Base-by-base conservation (phyloP, 2,329 filamentous ascomycete species). In the Neocatenulostroma microsporum region DNA sequence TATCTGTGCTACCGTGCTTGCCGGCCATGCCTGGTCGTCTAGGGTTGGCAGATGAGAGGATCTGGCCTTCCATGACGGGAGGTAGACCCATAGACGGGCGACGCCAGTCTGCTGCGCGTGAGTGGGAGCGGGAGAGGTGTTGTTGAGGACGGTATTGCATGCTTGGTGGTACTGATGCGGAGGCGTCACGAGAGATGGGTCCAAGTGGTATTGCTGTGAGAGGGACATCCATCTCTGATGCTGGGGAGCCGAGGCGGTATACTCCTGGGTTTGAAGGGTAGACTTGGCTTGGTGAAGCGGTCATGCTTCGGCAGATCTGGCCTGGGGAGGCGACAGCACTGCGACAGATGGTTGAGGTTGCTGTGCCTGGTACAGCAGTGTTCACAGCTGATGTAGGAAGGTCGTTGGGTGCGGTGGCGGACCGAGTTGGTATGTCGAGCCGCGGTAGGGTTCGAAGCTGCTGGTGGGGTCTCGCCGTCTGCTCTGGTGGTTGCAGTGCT, bases 121-220 rank as follows among this genome's bases (percentile, higher is more conserved):
- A 55, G 19, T 53, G 47, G 5, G 55, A 55, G 20, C 54, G 53
- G 17, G 37, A 20, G 23, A 53, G 46, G 8, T 60, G 47, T 26
- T 71, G 56, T 33, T 69, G 68, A 26, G 72, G 66, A 18, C 67
- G 66, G 67, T 82, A 94, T 57, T 78, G 80, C 87, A 95, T 94
- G 63, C 94, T 80, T 5, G 89, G 89, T 28, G 89, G 89, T 0
- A 95, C 89, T 4, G 88, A 95, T 61, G 94, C 86, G 18, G 86
- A 94, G 30, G 72, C 69, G 54, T 91, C 82, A 34, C 89, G 82
- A 29, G 81, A 72, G 21, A 94, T 70, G 5, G 84, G 84, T 0
- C 81, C 84, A 12, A 78, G 52, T 1, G 77, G 76, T 28, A 88
- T 69, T 3, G 80, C 74, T 1, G 84, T 91, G 41, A 93, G 65